Conservation (phyloP, 1,139 yeast species). For the Geotrichum australiense region DNA sequence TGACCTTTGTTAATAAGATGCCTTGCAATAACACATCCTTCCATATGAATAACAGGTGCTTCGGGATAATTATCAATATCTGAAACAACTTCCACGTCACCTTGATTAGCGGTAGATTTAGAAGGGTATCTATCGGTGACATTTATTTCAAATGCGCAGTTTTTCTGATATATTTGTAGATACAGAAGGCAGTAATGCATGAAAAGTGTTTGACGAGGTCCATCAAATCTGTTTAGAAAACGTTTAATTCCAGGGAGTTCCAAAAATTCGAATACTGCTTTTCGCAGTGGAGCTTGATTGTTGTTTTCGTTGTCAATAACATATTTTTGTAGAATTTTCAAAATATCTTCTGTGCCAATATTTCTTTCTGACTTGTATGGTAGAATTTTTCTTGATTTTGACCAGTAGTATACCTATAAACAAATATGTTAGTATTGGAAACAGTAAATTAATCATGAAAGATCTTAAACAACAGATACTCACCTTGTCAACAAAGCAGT, state of each 20-base stretch:
- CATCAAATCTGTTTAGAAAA: slow-evolving; percentile 30
- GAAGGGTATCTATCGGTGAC: slow-evolving; percentile 39
- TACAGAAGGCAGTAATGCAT: slow-evolving; percentile 37
- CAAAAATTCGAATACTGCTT: slow-evolving; percentile 30
- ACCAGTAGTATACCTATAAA: slow-evolving; percentile 26
- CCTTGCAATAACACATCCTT: slow-evolving; percentile 40
- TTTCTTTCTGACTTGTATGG: slow-evolving; percentile 28
- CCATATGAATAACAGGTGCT: slow-evolving; percentile 23
- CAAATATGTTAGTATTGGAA: not conserved
- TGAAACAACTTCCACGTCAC: slow-evolving; percentile 30
- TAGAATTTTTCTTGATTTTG: slow-evolving; percentile 34
- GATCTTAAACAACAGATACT: not conserved
- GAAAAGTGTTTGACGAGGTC: slow-evolving; percentile 32
- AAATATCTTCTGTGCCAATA: slow-evolving; percentile 22
- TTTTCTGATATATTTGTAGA: slow-evolving; percentile 33
- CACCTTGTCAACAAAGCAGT: slow-evolving; percentile 34
- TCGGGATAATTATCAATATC: slow-evolving; percentile 13
- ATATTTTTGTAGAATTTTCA: slow-evolving; percentile 22
- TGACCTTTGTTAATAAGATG: slow-evolving; percentile 31
- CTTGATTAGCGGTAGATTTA: slow-evolving; percentile 28
- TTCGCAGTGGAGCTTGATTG: slow-evolving; percentile 16
- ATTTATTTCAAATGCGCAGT: slow-evolving; percentile 39
- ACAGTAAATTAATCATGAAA: not conserved
- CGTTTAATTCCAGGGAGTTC: slow-evolving; percentile 28
- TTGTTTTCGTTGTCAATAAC: slow-evolving; percentile 20